phyloP scores from a whole-genome alignment of 2,329 filamentous ascomycete species.

The Aspergillus aculeatinus region DNA sequence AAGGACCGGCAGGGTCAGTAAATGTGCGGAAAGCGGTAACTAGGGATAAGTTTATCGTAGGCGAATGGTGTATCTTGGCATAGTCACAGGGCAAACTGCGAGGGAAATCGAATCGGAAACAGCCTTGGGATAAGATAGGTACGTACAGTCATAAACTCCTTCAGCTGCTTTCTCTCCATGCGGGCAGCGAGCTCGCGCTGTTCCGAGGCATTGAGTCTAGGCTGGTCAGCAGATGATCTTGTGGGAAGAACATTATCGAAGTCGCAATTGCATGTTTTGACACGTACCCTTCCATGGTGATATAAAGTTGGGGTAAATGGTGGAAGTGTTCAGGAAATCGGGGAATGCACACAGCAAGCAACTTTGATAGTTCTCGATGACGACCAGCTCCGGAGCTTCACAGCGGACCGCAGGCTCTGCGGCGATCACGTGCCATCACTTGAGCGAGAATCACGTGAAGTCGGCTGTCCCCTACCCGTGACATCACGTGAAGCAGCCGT shows the following conservation, averaged over 20 bases:
- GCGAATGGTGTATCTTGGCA: not conserved
- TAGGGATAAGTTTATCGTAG: not conserved
- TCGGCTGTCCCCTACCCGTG: no score
- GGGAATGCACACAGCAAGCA: constrained; percentile 4
- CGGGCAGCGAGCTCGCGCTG: constrained; percentile 90
- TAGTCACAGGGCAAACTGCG: not conserved
- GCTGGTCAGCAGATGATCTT: constrained; percentile 7
- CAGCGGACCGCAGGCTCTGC: constrained; percentile 21
- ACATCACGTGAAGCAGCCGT: no score
- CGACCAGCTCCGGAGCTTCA: constrained; percentile 21
- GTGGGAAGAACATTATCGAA: not conserved
- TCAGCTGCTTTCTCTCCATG: constrained; percentile 98
- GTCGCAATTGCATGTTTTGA: not conserved
- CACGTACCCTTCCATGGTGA: constrained; percentile 41
- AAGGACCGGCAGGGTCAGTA: constrained; percentile 6
- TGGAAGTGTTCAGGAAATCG: constrained; percentile 7
- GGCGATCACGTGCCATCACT: constrained; percentile 13
- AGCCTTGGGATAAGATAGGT: not conserved
- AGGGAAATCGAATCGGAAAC: not conserved
- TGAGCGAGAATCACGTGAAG: constrained; percentile 10
- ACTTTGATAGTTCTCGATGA: constrained; percentile 6
- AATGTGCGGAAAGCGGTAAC: not conserved
- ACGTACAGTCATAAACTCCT: constrained; percentile 96
- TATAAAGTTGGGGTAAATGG: not conserved
- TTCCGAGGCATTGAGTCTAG: constrained; percentile 71